Evolutionary conservation across 2,329 filamentous ascomycete genomes (phyloP).

Genomic region (Laburnicola sp.): DNA sequence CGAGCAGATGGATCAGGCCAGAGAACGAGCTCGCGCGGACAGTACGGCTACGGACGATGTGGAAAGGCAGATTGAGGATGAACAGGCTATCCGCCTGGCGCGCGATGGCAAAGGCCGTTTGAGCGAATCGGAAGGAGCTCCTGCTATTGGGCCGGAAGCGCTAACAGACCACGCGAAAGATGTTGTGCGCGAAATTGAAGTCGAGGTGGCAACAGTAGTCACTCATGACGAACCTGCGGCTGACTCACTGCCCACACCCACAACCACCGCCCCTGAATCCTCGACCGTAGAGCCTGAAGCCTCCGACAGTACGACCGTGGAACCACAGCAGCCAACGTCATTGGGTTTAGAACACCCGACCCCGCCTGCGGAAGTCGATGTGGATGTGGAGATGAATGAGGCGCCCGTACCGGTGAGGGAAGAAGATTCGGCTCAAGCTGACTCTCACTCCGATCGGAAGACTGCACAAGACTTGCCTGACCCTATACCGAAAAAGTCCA

Average conservation of each 20-base stretch:
- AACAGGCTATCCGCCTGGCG: slow-evolving; percentile 50
- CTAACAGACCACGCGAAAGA: slow-evolving; percentile 33
- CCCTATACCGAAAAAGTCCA: slow-evolving; percentile 70
- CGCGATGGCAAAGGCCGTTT: slow-evolving; percentile 38
- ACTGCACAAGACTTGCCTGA: slow-evolving; percentile 72
- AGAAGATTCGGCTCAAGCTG: slow-evolving; percentile 19
- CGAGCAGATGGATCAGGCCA: slow-evolving; percentile 53
- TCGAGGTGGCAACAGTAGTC: slow-evolving; percentile 10
- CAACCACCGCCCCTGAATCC: slow-evolving; percentile 39
- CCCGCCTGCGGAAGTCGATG: slow-evolving; percentile 39
- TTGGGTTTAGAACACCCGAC: slow-evolving; percentile 36
- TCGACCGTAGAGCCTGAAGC: slow-evolving; percentile 28
- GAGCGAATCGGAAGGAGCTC: slow-evolving; percentile 20
- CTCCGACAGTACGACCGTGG: slow-evolving; percentile 17
- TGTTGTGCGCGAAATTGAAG: slow-evolving; percentile 13
- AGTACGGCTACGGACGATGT: slow-evolving; percentile 60
- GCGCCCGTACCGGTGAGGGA: slow-evolving; percentile 18
- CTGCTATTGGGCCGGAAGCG: slow-evolving; percentile 17
- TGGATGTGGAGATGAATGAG: slow-evolving; percentile 41
- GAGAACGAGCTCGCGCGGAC: slow-evolving; percentile 47
- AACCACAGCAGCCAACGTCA: slow-evolving; percentile 16
- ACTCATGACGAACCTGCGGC: slow-evolving; percentile 26
- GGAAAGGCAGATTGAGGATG: slow-evolving; percentile 60
- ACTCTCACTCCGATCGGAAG: slow-evolving; percentile 56
- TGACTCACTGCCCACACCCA: slow-evolving; percentile 43